A percentile compares a stretch with the other conserved stretches of the same genome.
Evolutionary conservation across 306 rosid genomes (phyloP).

Genomic region (Prunus campanulata): DNA sequence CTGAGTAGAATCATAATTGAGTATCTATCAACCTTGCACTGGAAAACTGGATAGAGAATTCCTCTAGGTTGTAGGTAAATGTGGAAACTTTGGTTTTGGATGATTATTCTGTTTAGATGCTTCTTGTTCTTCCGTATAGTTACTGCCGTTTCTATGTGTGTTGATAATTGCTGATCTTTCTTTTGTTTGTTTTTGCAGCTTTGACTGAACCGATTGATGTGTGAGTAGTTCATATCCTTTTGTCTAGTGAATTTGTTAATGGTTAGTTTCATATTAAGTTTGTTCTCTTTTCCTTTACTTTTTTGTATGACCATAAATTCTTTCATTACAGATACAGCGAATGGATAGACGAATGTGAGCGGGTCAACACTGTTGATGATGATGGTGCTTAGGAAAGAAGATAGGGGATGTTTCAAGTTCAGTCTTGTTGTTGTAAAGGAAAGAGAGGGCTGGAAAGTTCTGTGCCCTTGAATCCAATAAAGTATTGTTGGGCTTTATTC

Average conservation of each 20-base stretch:
- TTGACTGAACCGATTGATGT: constrained; percentile 81
- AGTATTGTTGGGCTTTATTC: background rate
- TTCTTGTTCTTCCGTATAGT: background rate
- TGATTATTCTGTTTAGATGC: background rate
- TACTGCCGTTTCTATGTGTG: background rate
- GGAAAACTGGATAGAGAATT: background rate
- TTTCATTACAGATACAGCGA: constrained; percentile 75
- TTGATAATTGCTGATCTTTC: constrained; percentile 7
- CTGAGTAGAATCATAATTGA: background rate
- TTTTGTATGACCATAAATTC: background rate
- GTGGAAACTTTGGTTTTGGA: background rate
- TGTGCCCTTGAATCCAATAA: constrained; percentile 4
- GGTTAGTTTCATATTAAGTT: background rate
- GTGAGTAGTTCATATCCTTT: constrained; percentile 40
- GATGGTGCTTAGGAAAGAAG: constrained; percentile 47
- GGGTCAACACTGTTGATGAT: constrained; percentile 75
- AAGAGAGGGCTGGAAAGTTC: background rate
- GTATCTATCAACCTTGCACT: background rate
- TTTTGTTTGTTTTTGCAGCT: constrained; percentile 46
- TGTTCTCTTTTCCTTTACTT: background rate
- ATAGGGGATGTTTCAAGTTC: background rate
- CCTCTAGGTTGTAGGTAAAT: background rate
- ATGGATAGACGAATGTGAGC: constrained; percentile 96
- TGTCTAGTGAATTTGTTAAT: background rate
- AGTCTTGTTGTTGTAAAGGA: background rate